Evolutionary conservation across 352 stramenopile genomes (phyloP), one percentile per base, ranked within the genome.

Genomic region (Phytophthora uliginosa): DNA sequence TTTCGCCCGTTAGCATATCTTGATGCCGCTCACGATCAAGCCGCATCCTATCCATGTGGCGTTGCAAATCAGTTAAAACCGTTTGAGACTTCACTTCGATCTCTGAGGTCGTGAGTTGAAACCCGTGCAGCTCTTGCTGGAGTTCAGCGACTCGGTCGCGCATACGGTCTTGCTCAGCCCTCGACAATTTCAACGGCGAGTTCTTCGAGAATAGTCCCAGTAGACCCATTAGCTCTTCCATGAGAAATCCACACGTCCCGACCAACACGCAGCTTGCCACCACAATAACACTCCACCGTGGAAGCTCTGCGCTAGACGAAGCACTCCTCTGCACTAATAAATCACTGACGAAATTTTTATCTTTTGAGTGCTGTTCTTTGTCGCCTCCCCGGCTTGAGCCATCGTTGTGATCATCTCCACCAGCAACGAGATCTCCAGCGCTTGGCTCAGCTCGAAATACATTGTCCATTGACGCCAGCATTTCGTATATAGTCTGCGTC

Each of bases 1-100:
- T 94, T 65, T 94, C 85, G n/a, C 66, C 77, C 10, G 82, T 59
- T 66, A 94, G 83, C 64, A 84, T 81, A n/a, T 84, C 47, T 54
- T 92, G 83, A 63, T 94, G 83, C 47, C 71, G 77, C 66, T 86
- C 74, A 24, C 86, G 82, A 63, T 91, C 78, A 6, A 60, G 31
- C 36, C 78, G 76, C 78, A 92, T 90, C 22, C 71, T 78, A 36
- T 74, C 59, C 55, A 91, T 74, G 48, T 91, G 74, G 5, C 61
- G 47, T 6, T 77, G 71, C 63, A 92, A 63, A 26, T 92, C 83
- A 2, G 81, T 69, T 38, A 92, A 81, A 52, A 88, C 83, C 2
- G 64, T 77, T n/a, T 89, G 76, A 10, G 85, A 89, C 40, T 90
- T 77, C 13, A 66, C 52, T 55, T 92, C 83, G 18, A 94, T 92